Evolutionary conservation across 2,329 filamentous ascomycete species (phyloP).

Genomic region (Epichloe coenophiala): DNA sequence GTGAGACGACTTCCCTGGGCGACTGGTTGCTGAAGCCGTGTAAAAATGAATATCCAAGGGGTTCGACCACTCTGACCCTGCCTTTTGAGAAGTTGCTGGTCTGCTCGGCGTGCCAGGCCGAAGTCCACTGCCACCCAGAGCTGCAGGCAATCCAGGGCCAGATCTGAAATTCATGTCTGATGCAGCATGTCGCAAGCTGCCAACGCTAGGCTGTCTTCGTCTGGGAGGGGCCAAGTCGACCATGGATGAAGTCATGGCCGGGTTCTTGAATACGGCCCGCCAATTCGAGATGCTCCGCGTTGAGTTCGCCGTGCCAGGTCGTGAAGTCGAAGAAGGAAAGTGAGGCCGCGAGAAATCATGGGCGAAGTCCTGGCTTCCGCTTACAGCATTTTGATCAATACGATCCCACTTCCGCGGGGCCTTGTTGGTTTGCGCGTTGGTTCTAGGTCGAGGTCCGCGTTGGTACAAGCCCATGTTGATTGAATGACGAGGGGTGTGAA

Average conservation of each 20-base stretch:
- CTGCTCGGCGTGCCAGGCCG: slow-evolving; percentile 14
- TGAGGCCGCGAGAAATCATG: slow-evolving; percentile 23
- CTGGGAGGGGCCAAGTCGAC: slow-evolving; percentile 25
- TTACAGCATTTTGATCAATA: slow-evolving; percentile 20
- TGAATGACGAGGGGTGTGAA: background rate
- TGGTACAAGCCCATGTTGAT: background rate
- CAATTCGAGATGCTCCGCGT: slow-evolving; percentile 14
- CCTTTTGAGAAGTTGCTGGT: slow-evolving; percentile 17
- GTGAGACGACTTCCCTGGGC: background rate
- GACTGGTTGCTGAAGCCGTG: slow-evolving; percentile 13
- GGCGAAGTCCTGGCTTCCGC: slow-evolving; percentile 23
- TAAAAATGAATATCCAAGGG: slow-evolving; percentile 34
- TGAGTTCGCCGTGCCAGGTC: slow-evolving; percentile 29
- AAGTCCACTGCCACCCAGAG: slow-evolving; percentile 17
- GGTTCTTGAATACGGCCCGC: slow-evolving; percentile 23
- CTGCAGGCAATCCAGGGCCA: slow-evolving; percentile 17
- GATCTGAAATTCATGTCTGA: slow-evolving; percentile 26
- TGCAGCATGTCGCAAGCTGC: slow-evolving; percentile 18
- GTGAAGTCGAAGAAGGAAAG: slow-evolving; percentile 13
- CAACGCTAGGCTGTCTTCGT: slow-evolving; percentile 15
- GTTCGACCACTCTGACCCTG: slow-evolving; percentile 30
- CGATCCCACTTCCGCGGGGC: slow-evolving; percentile 16
- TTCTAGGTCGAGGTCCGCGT: background rate
- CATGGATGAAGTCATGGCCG: slow-evolving; percentile 29
- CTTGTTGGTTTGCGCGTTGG: slow-evolving; percentile 8